These are phyloP conservation scores for Eragrostis tef DNA, from an alignment of 202 grass and related monocot genomes.

Conservation along the genomic window DNA sequence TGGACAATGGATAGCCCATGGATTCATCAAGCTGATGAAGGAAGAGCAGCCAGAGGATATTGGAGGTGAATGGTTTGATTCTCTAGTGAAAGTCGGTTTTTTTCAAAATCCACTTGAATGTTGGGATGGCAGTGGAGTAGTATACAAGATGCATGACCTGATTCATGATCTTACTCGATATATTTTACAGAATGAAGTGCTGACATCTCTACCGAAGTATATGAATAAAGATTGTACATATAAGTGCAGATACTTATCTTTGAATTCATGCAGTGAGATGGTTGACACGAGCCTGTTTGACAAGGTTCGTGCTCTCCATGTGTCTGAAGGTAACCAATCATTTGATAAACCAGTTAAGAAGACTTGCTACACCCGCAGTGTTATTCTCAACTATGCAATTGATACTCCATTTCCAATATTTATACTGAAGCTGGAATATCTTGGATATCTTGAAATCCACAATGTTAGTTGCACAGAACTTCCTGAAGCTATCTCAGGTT, in stretches of 20 bases:
- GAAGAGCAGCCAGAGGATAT: neutral
- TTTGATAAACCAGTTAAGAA: neutral
- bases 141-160: conserved; percentile 28
- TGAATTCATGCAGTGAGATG: neutral
- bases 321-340: neutral
- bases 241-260: conserved; percentile 13
- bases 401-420: neutral
- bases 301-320: conserved; percentile 9
- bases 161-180: conserved; percentile 38
- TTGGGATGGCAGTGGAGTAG: neutral
- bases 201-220: neutral
- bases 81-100: conserved; percentile 21
- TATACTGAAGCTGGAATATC: conserved; percentile 1
- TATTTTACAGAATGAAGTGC: neutral
- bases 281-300: neutral
- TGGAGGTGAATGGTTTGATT: conserved; percentile 7
- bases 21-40: neutral
- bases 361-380: neutral
- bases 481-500: conserved; percentile 12
- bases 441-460: conserved; percentile 18
- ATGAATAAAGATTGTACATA: neutral
- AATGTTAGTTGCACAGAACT: neutral
- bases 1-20: conserved; percentile 35
- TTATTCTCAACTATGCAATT: neutral
- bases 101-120: neutral